A percentile compares a stretch with the other conserved stretches of the same genome.
phyloP scores from a whole-genome alignment of 2,329 filamentous ascomycete species.

The Colletotrichum aenigma region DNA sequence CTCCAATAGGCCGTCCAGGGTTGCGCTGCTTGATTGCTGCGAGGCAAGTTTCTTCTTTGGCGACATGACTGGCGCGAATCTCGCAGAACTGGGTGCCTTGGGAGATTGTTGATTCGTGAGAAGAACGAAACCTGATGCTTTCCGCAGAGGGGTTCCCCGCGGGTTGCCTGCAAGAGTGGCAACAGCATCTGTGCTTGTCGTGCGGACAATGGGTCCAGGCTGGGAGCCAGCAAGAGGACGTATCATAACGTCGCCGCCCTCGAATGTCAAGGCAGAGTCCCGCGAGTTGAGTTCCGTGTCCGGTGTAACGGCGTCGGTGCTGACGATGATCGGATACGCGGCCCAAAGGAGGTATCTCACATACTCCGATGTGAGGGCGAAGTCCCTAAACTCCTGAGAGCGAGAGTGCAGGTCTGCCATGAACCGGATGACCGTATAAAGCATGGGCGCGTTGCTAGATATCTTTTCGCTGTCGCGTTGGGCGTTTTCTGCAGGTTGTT shows the following conservation, averaged over 20 bases:
- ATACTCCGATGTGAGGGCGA: constrained; percentile 80
- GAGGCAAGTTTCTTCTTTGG: constrained; percentile 56
- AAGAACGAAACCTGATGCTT: constrained; percentile 90
- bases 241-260: constrained; percentile 84
- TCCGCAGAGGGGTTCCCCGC: constrained; percentile 70
- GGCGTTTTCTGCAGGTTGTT: constrained; percentile 35
- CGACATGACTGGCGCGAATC: constrained; percentile 66
- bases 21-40: constrained; percentile 65
- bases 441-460: constrained; percentile 60
- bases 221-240: constrained; percentile 70
- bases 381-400: constrained; percentile 81
- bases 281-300: constrained; percentile 87
- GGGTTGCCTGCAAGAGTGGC: constrained; percentile 50
- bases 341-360: constrained; percentile 78
- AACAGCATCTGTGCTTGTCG: constrained; percentile 61
- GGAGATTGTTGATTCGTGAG: constrained; percentile 73
- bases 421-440: constrained; percentile 81
- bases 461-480: constrained; percentile 53
- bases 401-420: constrained; percentile 78
- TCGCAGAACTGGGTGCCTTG: constrained; percentile 62
- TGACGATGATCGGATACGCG: constrained; percentile 87
- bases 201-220: constrained; percentile 74
- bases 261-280: constrained; percentile 81
- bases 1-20: constrained; percentile 79
- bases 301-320: constrained; percentile 80